Evolutionary conservation across 2,329 filamentous ascomycete species (phyloP).

Genomic region (Truncatella angustata): DNA sequence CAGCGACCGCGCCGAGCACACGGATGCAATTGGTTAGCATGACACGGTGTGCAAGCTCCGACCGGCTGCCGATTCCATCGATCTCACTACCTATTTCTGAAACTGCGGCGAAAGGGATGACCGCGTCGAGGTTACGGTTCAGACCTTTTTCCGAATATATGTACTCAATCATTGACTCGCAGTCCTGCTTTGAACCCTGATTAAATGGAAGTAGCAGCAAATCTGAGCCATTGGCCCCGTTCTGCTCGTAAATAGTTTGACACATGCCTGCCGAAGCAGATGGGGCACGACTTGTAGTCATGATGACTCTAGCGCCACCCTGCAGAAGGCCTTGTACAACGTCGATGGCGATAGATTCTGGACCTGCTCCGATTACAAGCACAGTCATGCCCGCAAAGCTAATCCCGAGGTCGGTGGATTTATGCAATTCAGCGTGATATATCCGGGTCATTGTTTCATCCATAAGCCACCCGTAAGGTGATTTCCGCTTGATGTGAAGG

Average conservation of each 20-base stretch:
- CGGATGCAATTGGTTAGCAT: conserved; percentile 39
- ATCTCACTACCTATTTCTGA: conserved; percentile 33
- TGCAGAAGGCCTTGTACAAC: conserved; percentile 29
- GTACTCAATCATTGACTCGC: conserved; percentile 32
- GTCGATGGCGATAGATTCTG: conserved; percentile 32
- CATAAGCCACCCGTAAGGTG: no score
- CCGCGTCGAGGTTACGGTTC: conserved; percentile 34
- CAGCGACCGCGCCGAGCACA: conserved; percentile 32
- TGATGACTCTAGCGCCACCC: conserved; percentile 35
- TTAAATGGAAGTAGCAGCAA: conserved; percentile 38
- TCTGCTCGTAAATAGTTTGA: conserved; percentile 29
- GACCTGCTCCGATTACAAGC: conserved; percentile 35
- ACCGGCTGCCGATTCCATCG: conserved; percentile 17
- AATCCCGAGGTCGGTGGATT: no score
- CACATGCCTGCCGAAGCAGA: conserved; percentile 28
- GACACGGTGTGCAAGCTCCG: conserved; percentile 35
- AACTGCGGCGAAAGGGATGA: conserved; percentile 41
- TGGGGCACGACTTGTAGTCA: conserved; percentile 34
- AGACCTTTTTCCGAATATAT: conserved; percentile 30
- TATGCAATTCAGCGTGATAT: no score
- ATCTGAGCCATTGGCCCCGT: conserved; percentile 30
- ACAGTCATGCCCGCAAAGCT: conserved; percentile 22
- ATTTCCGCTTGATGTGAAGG: no score
- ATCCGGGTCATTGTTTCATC: no score
- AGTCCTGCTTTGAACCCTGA: conserved; percentile 36